These are phyloP conservation scores for Mycocentrospora acerina DNA, from an alignment of 2,329 filamentous ascomycete species.

Conservation along the genomic window DNA sequence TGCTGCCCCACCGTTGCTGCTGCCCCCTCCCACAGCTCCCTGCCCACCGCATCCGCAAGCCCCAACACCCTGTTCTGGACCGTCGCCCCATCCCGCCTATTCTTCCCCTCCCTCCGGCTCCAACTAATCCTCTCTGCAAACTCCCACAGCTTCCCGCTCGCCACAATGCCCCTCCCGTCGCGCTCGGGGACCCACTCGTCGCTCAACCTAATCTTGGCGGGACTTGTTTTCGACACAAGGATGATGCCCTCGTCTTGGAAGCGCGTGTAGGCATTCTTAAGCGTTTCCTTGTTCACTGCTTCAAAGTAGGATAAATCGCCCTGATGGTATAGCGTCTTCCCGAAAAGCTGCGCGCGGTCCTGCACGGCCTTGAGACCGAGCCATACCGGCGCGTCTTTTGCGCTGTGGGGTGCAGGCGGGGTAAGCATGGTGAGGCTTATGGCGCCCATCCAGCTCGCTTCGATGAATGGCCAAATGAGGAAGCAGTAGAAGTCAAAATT, in stretches of 20 bases:
- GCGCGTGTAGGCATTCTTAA: constrained; percentile 87
- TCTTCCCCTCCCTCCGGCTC: constrained; percentile 88
- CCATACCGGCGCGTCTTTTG: constrained; percentile 67
- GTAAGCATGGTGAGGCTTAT: constrained; percentile 85
- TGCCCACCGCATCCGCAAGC: constrained; percentile 73
- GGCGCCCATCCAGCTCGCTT: constrained; percentile 88
- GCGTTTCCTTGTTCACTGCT: constrained; percentile 95
- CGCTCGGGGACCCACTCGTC: constrained; percentile 78
- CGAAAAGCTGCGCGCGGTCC: constrained; percentile 77
- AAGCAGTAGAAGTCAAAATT: constrained; percentile 99
- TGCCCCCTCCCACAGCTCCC: constrained; percentile 62
- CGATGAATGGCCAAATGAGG: constrained; percentile 97
- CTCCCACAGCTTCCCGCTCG: constrained; percentile 70
- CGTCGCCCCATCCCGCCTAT: constrained; percentile 87
- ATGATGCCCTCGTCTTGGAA: constrained; percentile 92
- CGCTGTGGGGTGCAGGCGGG: constrained; percentile 58
- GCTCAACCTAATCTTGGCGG: constrained; percentile 67
- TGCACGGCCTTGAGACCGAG: constrained; percentile 77
- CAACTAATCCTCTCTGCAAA: constrained; percentile 87
- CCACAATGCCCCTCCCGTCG: too few species aligned
- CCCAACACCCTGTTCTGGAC: constrained; percentile 79
- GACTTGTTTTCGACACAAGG: constrained; percentile 66
- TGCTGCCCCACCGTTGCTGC: too few species aligned
- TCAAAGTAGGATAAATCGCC: constrained; percentile 97
- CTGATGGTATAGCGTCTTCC: constrained; percentile 96